A percentile compares a stretch with the other conserved stretches of the same genome.
These are phyloP conservation scores for Cutaneotrichosporon arboriforme DNA, from an alignment of 1,284 basidiomycete species.

Conservation along the genomic window DNA sequence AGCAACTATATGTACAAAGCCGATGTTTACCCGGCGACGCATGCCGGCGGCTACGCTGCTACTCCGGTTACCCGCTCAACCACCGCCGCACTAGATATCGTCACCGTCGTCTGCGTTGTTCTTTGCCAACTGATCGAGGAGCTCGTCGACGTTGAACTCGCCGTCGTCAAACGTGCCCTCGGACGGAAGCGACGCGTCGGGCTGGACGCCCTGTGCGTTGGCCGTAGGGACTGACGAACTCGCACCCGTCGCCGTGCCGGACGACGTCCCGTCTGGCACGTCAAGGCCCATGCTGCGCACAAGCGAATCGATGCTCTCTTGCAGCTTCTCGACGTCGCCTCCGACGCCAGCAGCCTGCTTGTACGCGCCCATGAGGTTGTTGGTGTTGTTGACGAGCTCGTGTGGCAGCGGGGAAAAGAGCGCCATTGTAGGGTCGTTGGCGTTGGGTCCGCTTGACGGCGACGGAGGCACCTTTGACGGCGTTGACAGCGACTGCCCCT, in stretches of 20 bases:
- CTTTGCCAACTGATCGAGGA: constrained; percentile 33
- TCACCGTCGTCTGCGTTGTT: constrained; percentile 9
- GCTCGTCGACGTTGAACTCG: constrained; percentile 44
- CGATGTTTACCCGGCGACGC: too few relatives aligned
- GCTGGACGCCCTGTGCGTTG: neutral
- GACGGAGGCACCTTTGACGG: constrained; percentile 8
- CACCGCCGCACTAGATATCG: neutral
- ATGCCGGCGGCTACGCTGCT: neutral
- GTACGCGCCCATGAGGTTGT: constrained; percentile 56
- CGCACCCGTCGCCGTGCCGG: neutral
- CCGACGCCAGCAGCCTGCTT: constrained; percentile 62
- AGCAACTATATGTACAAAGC: too few relatives aligned
- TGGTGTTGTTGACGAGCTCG: constrained; percentile 30
- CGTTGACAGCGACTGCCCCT: constrained; percentile 35
- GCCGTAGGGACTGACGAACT: neutral
- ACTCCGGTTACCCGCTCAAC: neutral
- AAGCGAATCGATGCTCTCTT: constrained; percentile 65
- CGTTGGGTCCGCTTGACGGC: constrained; percentile 2
- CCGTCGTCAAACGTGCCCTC: constrained; percentile 19
- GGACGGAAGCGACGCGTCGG: constrained; percentile 3
- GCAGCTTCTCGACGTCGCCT: constrained; percentile 65
- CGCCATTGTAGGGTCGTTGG: constrained; percentile 34
- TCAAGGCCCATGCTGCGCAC: constrained; percentile 65
- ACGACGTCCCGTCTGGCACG: constrained; percentile 10
- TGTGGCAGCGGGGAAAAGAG: constrained; percentile 38